Evolutionary conservation across 768 basidiomycete species (phyloP).

Genomic region (Chalciporus chontae): DNA sequence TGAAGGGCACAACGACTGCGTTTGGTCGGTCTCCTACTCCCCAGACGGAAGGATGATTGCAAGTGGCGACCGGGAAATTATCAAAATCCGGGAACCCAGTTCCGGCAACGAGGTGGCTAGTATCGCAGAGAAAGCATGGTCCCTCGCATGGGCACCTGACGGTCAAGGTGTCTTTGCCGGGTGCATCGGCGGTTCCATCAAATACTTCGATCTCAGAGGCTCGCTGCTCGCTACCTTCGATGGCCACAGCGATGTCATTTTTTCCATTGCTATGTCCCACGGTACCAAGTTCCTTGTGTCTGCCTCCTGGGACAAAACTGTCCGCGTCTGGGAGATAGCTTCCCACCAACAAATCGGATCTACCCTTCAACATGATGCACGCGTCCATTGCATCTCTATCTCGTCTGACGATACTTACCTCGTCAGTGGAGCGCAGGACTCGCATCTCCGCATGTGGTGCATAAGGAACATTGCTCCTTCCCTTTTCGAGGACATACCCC

Average conservation of each 20-base stretch:
- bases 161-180: conserved; percentile 16
- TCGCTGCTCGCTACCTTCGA: not conserved
- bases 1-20: no score
- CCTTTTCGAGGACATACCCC: conserved; percentile 12
- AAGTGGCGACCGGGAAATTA: no score
- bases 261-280: conserved; percentile 18
- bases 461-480: conserved; percentile 10
- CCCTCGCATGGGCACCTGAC: conserved; percentile 19
- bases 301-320: conserved; percentile 26
- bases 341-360: conserved; percentile 18
- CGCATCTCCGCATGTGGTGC: no score
- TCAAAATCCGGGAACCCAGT: no score
- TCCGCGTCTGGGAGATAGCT: conserved; percentile 25
- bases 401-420: no score
- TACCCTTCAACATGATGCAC: no score
- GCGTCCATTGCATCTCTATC: no score
- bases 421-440: no score
- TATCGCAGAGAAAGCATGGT: conserved; percentile 17
- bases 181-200: conserved; percentile 15
- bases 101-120: no score
- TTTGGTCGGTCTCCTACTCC: no score
- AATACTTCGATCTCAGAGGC: conserved; percentile 9
- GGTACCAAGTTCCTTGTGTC: conserved; percentile 22
- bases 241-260: conserved; percentile 20
- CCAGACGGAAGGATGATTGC: no score